A percentile compares a stretch with the other conserved stretches of the same genome.
These are phyloP conservation scores for Pochonia chlamydosporia DNA, from an alignment of 2,329 filamentous ascomycete species.

Conservation along the genomic window DNA sequence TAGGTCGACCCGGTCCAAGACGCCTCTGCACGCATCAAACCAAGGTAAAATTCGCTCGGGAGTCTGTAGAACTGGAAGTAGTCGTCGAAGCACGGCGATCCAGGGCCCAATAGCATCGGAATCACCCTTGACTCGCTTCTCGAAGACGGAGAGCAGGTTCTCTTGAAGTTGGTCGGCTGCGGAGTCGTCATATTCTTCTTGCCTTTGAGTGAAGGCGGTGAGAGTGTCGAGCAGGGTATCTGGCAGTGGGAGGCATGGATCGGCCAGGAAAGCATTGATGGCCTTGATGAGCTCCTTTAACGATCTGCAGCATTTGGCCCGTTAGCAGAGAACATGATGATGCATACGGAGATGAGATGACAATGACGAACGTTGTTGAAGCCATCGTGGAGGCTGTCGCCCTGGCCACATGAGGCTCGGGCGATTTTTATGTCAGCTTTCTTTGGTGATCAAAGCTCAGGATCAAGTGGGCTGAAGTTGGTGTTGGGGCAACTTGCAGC, in stretches of 20 bases:
- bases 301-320: constrained; percentile 34
- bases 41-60: constrained; percentile 61
- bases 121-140: constrained; percentile 54
- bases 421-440: not conserved
- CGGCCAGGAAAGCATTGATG: constrained; percentile 41
- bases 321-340: constrained; percentile 11
- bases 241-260: constrained; percentile 57
- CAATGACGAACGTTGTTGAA: constrained; percentile 19
- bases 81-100: constrained; percentile 56
- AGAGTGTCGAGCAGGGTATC: constrained; percentile 58
- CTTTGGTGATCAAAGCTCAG: not conserved
- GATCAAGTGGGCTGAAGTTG: not conserved
- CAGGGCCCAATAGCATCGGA: constrained; percentile 59
- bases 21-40: constrained; percentile 51
- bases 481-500: not conserved
- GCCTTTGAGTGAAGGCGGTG: constrained; percentile 61
- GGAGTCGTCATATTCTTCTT: constrained; percentile 61
- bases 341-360: constrained; percentile 12
- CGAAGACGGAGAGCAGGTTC: constrained; percentile 62
- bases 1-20: constrained; percentile 45
- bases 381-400: constrained; percentile 13
- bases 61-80: constrained; percentile 59
- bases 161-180: constrained; percentile 68
- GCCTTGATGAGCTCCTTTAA: constrained; percentile 57
- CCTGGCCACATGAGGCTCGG: constrained; percentile 2